Evolutionary conservation across 2,329 filamentous ascomycete species (phyloP).

Genomic region (Ambrosiella cleistominuta): DNA sequence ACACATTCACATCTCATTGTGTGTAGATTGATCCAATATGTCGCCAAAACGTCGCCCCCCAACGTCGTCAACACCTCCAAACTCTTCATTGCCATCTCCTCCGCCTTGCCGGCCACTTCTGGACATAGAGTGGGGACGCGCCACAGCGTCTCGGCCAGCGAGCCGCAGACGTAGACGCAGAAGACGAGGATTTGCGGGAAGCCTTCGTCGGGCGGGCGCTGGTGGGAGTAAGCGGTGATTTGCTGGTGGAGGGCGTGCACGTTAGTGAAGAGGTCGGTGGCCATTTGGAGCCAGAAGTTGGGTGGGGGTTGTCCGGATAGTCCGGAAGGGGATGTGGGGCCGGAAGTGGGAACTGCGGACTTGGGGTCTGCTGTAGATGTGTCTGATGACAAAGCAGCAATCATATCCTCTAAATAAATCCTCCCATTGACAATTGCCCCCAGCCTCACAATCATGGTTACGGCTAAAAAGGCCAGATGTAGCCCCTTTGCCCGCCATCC

Average conservation of each 20-base stretch:
- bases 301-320: conserved; percentile 13
- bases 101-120: conserved; percentile 15
- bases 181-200: conserved; percentile 24
- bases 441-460: conserved; percentile 21
- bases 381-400: conserved; percentile 12
- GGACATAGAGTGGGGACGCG: conserved; percentile 19
- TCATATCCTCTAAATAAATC: conserved; percentile 20
- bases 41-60: no score
- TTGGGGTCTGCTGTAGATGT: conserved; percentile 10
- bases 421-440: conserved; percentile 22
- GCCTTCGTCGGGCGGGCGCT: conserved; percentile 18
- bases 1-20: no score
- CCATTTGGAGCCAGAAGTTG: conserved; percentile 18
- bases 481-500: conserved; percentile 20
- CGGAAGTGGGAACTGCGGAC: background rate
- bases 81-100: conserved; percentile 16
- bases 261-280: conserved; percentile 21
- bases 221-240: conserved; percentile 19
- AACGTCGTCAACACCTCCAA: conserved; percentile 17
- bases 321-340: no score
- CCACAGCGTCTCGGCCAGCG: conserved; percentile 20
- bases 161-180: conserved; percentile 25
- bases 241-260: conserved; percentile 22
- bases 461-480: conserved; percentile 22
- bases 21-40: no score